Base-by-base conservation (phyloP, 1,284 basidiomycete genomes). In the Stereum hirsutum region DNA sequence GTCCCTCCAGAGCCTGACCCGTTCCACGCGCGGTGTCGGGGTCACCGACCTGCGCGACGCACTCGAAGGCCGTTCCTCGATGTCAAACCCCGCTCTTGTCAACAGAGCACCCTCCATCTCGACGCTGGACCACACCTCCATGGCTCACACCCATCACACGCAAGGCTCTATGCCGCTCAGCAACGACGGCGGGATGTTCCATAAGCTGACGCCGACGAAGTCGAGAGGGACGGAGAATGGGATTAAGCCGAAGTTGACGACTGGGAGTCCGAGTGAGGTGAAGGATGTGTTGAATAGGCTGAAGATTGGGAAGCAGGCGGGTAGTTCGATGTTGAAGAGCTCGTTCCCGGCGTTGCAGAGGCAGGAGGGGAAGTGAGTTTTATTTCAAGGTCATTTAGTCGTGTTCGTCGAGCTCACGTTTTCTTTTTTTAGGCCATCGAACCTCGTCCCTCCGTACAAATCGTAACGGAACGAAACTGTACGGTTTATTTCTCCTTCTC, bases 41-140 rank as follows among this genome's bases (percentile, higher is more conserved):
- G 89, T 94, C 11, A 80, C 76, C 1, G 89, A 93, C 57, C 70
- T 94, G 35, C 72, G 89, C 42, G 89, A 92, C 52, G 90, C 90
- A 6, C 65, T 94, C 2, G 88, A 89, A 64, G 86, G 86, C 15
- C 77, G 86, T 31, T 78, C 74, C 52, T 84, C 81, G 54, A 74
- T 83, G 71, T 89, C 87, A 4, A 89, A 84, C 56, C 72, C 83
- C 21, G 75, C 78, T 17, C 64, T 88, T 28, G 72, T 57, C 30
- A 57, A 54, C 19, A 70, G 69, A 15, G 72, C 79, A 8, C 74
- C 81, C 19, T 88, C 85, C 11, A 65, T 85, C 42, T 86, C 85
- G 28, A 88, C 85, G 3, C 68, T 86, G 36, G 81, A 88, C 52
- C 79, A 84, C 54, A 60, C 71, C 12, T 71, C 75, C 6, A 75